A percentile compares a stretch with the other conserved stretches of the same genome.
Conservation (phyloP, 371 early-diverging fungal genomes). For the Cokeromyces recurvatus region DNA sequence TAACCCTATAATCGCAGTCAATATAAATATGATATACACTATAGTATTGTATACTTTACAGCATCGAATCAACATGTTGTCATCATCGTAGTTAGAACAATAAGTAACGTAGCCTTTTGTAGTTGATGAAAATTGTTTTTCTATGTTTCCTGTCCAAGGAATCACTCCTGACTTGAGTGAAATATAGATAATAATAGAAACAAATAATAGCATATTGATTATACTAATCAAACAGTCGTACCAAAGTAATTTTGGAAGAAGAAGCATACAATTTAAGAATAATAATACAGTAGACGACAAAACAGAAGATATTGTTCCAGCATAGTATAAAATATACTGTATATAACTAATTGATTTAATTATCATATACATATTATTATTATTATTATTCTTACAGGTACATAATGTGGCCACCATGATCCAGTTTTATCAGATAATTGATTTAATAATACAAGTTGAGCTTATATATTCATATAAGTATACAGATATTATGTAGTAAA, state of each 20-base stretch:
- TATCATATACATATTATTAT: no score
- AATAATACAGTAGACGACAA: conserved; percentile 23
- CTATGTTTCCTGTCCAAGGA: conserved; percentile 26
- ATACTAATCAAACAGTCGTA: conserved; percentile 21
- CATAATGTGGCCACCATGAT: conserved; percentile 24
- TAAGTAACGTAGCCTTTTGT: conserved; percentile 26
- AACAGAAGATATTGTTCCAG: conserved; percentile 32
- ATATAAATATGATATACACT: no score
- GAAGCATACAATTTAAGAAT: conserved; percentile 10
- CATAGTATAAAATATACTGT: conserved; percentile 39
- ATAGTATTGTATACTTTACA: no score
- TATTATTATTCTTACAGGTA: conserved; percentile 20
- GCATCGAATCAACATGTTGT: conserved; percentile 20
- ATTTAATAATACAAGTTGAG: conserved; percentile 22
- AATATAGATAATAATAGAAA: conserved; percentile 30
- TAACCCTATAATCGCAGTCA: conserved; percentile 13
- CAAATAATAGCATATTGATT: conserved; percentile 23
- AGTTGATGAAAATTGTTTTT: neutral
- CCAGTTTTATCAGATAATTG: conserved; percentile 10
- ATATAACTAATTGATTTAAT: neutral
- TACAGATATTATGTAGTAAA: neutral
- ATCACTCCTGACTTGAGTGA: conserved; percentile 21
- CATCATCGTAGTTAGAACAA: conserved; percentile 15
- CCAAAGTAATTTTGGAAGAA: conserved; percentile 14
- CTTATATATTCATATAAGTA: conserved; percentile 9